Percentiles rank a stretch among this genome's conserved stretches.
Evolutionary conservation across 106 monocot genomes (phyloP).

Genomic region (Triglochin maritima): DNA sequence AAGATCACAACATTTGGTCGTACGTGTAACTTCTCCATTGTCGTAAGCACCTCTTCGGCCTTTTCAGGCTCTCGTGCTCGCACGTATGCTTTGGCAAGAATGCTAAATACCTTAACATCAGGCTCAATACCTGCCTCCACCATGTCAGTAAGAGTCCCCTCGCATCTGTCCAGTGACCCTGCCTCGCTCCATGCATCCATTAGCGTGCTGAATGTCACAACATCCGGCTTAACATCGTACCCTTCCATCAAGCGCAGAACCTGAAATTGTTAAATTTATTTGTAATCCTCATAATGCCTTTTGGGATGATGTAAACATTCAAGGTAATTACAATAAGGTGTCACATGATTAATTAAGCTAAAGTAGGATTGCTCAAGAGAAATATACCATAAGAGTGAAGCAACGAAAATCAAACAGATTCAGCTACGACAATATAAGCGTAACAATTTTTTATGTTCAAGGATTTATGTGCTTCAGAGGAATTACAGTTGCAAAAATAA

Average conservation of each 20-base stretch:
- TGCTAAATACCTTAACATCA: constrained; percentile 71
- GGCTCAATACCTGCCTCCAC: constrained; percentile 46
- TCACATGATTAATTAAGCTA: no score
- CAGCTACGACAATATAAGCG: no score
- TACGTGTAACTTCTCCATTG: constrained; percentile 42
- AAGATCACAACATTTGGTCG: constrained; percentile 77
- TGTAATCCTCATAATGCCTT: background rate
- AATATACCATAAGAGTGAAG: no score
- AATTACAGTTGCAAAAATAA: no score
- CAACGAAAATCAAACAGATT: no score
- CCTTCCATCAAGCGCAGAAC: constrained; percentile 61
- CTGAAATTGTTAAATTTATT: constrained; percentile 4
- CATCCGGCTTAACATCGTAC: constrained; percentile 60
- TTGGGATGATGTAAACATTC: no score
- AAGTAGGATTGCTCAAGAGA: no score
- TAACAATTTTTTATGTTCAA: no score
- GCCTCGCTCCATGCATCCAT: constrained; percentile 73
- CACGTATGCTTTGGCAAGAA: constrained; percentile 83
- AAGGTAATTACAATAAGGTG: no score
- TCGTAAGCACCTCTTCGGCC: constrained; percentile 57
- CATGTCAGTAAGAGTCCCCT: constrained; percentile 64
- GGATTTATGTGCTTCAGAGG: no score
- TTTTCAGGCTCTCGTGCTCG: constrained; percentile 62
- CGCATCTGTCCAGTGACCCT: constrained; percentile 61
- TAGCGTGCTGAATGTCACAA: constrained; percentile 84